phyloP scores from a whole-genome alignment of 495 filamentous ascomycete genomes.

The Lasiosphaeris hirsuta region DNA sequence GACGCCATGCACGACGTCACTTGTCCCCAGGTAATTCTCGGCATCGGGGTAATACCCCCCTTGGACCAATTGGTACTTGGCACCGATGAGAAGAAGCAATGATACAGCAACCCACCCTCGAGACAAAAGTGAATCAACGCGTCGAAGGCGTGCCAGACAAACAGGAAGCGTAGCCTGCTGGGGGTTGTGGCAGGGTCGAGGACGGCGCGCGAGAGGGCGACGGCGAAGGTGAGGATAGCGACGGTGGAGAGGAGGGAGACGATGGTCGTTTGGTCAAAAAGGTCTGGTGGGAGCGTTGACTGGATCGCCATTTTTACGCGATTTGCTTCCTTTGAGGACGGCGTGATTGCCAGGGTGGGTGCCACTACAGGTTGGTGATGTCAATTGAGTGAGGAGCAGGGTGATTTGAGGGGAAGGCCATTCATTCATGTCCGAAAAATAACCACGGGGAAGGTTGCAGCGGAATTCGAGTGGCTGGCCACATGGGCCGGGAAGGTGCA shows the following conservation, averaged over 20 bases:
- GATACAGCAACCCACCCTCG: slow-evolving; percentile 87
- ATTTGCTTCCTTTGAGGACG: neutral
- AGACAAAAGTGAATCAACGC: slow-evolving; percentile 83
- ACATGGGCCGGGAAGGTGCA: too few species aligned
- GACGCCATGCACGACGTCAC: slow-evolving; percentile 66
- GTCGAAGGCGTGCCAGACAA: slow-evolving; percentile 95
- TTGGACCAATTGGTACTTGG: slow-evolving; percentile 33
- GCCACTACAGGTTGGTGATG: too few species aligned
- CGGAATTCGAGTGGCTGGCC: too few species aligned
- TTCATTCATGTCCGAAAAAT: too few species aligned
- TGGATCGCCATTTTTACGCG: slow-evolving; percentile 3
- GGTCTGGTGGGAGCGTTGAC: slow-evolving; percentile 35
- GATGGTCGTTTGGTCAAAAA: slow-evolving; percentile 53
- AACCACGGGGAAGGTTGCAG: too few species aligned
- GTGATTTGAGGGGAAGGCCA: too few species aligned
- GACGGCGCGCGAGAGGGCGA: slow-evolving; percentile 39
- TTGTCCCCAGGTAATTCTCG: slow-evolving; percentile 40
- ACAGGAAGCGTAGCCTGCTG: slow-evolving; percentile 60
- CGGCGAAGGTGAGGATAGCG: slow-evolving; percentile 45
- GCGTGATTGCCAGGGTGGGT: too few species aligned
- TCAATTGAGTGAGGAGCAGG: too few species aligned
- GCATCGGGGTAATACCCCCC: slow-evolving; percentile 36
- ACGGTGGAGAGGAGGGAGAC: slow-evolving; percentile 50
- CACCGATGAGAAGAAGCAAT: slow-evolving; percentile 78
- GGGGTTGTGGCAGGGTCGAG: slow-evolving; percentile 38